A percentile compares a stretch with the other conserved stretches of the same genome.
Conservation (phyloP, 75 land plant species). For the Pinus tabuliformis region DNA sequence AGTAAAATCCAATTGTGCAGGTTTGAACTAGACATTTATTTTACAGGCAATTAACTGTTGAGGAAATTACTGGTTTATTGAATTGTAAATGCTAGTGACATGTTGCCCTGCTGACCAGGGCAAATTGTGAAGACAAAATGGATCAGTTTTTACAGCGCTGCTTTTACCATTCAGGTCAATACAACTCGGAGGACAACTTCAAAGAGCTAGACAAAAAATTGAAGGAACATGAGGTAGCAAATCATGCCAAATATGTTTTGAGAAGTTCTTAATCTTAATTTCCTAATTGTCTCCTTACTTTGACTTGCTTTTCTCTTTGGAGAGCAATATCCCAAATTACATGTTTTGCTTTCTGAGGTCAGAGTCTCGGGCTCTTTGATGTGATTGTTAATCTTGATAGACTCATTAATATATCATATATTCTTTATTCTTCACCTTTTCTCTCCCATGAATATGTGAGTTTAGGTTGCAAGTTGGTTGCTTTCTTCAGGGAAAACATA, state of each 20-base stretch:
- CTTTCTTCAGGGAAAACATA: not conserved
- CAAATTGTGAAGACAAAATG: slow-evolving; percentile 87
- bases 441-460: not conserved
- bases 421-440: not conserved
- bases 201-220: slow-evolving; percentile 65
- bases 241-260: not conserved
- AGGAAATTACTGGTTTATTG: not conserved
- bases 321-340: not conserved
- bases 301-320: not conserved
- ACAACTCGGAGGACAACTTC: slow-evolving; percentile 76
- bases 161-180: slow-evolving; percentile 94
- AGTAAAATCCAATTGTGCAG: not conserved
- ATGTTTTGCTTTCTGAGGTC: not conserved
- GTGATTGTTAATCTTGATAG: not conserved
- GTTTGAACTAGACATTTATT: not conserved
- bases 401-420: not conserved
- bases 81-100: not conserved
- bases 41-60: not conserved
- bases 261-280: not conserved
- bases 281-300: not conserved
- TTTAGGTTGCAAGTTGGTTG: not conserved
- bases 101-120: slow-evolving; percentile 33
- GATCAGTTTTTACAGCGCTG: slow-evolving; percentile 80
- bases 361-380: not conserved
- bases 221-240: slow-evolving; percentile 80